These are phyloP conservation scores for Termitomyces sp. DNA, from an alignment of 768 basidiomycete genomes.

Conservation along the genomic window DNA sequence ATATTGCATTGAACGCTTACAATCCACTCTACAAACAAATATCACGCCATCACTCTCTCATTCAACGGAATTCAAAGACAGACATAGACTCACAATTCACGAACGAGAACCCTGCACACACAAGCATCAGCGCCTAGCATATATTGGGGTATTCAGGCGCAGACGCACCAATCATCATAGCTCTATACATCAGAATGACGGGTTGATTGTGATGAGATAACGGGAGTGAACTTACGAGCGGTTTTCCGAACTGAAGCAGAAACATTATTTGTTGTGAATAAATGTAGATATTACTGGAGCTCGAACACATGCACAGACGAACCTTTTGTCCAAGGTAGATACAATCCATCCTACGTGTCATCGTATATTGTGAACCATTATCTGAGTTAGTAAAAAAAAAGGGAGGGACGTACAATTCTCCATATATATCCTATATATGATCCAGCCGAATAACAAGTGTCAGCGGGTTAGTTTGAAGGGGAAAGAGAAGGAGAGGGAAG, in stretches of 20 bases:
- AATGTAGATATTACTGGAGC: too few relatives aligned
- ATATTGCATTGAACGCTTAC: conserved; percentile 34
- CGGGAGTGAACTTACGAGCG: conserved; percentile 47
- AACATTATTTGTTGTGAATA: too few relatives aligned
- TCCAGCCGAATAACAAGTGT: too few relatives aligned
- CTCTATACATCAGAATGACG: conserved; percentile 17
- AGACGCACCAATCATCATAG: conserved; percentile 41
- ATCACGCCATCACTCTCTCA: not conserved
- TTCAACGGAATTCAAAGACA: not conserved
- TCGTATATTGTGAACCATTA: not conserved
- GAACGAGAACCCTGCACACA: conserved; percentile 56
- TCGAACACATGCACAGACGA: conserved; percentile 3
- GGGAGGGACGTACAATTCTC: conserved; percentile 65
- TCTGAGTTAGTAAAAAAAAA: not conserved
- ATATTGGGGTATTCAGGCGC: not conserved
- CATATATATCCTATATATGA: conserved; percentile 82
- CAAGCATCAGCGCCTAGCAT: not conserved
- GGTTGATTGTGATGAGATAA: not conserved
- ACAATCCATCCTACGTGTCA: conserved; percentile 77
- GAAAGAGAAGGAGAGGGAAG: too few relatives aligned
- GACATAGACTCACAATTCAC: conserved; percentile 57
- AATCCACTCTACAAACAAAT: conserved; percentile 55
- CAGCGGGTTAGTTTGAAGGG: too few relatives aligned
- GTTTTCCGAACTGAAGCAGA: conserved; percentile 61
- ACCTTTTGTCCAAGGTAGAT: conserved; percentile 96